Conservation (phyloP, 345 rosid species). For the Camelina laxa region DNA sequence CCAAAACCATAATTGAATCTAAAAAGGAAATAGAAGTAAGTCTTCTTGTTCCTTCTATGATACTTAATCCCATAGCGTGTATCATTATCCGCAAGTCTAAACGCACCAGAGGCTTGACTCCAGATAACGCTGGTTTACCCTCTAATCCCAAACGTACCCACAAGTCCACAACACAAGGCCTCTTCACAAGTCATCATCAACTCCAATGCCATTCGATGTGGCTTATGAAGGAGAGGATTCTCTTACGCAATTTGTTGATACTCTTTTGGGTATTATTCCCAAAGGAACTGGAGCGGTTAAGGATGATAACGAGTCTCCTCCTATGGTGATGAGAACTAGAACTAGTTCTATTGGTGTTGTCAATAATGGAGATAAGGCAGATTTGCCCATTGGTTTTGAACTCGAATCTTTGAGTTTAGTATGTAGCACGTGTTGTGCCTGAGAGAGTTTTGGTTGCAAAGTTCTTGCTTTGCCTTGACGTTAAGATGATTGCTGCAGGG, state of each 20-base stretch:
- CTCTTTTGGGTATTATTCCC: slow-evolving; percentile 38
- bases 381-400: not conserved
- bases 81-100: slow-evolving; percentile 23
- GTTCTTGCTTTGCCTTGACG: slow-evolving; percentile 60
- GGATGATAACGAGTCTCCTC: slow-evolving; percentile 20
- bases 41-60: no score
- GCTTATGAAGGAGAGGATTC: slow-evolving; percentile 55
- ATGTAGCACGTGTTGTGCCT: slow-evolving; percentile 68
- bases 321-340: not conserved
- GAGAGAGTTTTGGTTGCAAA: slow-evolving; percentile 60
- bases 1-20: no score
- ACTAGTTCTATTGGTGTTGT: no score
- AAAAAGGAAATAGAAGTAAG: no score
- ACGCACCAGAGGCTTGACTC: slow-evolving; percentile 72
- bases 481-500: slow-evolving; percentile 75
- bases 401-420: slow-evolving; percentile 51
- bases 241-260: slow-evolving; percentile 41
- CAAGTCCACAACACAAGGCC: slow-evolving; percentile 12
- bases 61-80: no score
- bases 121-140: slow-evolving; percentile 56
- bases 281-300: slow-evolving; percentile 23
- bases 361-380: no score
- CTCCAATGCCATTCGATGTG: slow-evolving; percentile 57
- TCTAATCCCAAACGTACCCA: not conserved
- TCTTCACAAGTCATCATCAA: no score